These are phyloP conservation scores for Picea glauca DNA, from an alignment of 75 land plant genomes.

Conservation along the genomic window DNA sequence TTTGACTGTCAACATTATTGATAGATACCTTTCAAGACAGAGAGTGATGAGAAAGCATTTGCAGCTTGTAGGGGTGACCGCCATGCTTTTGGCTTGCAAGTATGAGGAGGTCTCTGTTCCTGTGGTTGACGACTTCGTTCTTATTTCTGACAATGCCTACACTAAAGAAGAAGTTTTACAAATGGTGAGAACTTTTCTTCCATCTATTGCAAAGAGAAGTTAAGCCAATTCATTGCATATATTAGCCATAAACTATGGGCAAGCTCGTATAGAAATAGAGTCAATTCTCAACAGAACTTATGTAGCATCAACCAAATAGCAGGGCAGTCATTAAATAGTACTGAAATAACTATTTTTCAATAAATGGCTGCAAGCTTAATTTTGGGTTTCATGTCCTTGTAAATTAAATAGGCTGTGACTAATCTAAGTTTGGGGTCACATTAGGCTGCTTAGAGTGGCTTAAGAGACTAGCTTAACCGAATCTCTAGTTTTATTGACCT, in stretches of 20 bases:
- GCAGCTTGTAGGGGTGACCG: conserved; percentile 89
- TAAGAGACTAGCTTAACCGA: too few relatives aligned
- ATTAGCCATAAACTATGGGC: too few relatives aligned
- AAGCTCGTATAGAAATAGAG: too few relatives aligned
- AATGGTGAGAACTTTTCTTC: conserved; percentile 47
- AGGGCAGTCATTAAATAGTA: too few relatives aligned
- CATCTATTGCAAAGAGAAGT: background rate
- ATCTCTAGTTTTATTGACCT: background rate
- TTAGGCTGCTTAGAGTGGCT: too few relatives aligned
- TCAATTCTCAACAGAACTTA: too few relatives aligned
- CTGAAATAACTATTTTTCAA: too few relatives aligned
- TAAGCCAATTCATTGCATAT: background rate
- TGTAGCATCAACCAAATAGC: too few relatives aligned
- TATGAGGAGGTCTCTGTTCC: conserved; percentile 95
- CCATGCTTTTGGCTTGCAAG: conserved; percentile 95
- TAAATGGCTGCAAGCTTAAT: too few relatives aligned
- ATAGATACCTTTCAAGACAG: conserved; percentile 59
- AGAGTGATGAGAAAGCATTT: conserved; percentile 74
- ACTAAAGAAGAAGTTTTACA: conserved; percentile 61
- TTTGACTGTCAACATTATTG: conserved; percentile 78
- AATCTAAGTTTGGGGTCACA: too few relatives aligned
- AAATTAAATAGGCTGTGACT: too few relatives aligned
- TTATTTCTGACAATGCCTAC: conserved; percentile 86
- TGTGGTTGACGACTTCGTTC: conserved; percentile 59
- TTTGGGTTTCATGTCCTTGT: background rate